Conservation (phyloP, 148 eudicot species). For the Amaranthus cruentus region DNA sequence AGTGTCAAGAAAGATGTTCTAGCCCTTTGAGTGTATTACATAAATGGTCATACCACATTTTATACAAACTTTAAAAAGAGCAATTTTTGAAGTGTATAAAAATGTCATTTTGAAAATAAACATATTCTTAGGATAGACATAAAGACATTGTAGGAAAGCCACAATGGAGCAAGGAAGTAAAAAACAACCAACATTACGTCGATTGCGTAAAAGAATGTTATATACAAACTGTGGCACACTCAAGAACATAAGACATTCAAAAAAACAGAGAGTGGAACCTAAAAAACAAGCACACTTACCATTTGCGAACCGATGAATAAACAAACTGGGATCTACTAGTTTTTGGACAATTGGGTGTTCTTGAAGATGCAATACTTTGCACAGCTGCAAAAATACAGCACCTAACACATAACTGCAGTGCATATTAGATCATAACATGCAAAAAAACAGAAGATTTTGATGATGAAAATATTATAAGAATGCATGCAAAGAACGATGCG, state of each 20-base stretch:
- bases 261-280: neutral
- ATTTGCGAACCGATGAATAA: conserved; percentile 67
- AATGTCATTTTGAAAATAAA: too few relatives aligned
- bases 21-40: too few relatives aligned
- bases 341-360: conserved; percentile 74
- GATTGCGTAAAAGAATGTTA: too few relatives aligned
- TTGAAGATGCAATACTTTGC: conserved; percentile 66
- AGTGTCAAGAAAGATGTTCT: too few relatives aligned
- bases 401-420: conserved; percentile 77
- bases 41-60: too few relatives aligned
- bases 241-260: conserved; percentile 4
- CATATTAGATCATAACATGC: conserved; percentile 17
- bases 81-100: too few relatives aligned
- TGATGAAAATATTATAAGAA: conserved; percentile 5
- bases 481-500: neutral
- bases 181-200: too few relatives aligned
- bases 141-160: too few relatives aligned
- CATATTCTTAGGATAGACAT: too few relatives aligned
- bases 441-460: neutral
- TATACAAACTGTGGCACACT: neutral
- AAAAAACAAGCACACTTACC: conserved; percentile 23
- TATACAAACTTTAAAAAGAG: too few relatives aligned
- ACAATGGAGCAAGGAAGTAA: too few relatives aligned
- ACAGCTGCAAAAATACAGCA: conserved; percentile 84
- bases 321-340: conserved; percentile 92